Conservation (phyloP, 257 asterid genomes). For the Rhazya stricta region DNA sequence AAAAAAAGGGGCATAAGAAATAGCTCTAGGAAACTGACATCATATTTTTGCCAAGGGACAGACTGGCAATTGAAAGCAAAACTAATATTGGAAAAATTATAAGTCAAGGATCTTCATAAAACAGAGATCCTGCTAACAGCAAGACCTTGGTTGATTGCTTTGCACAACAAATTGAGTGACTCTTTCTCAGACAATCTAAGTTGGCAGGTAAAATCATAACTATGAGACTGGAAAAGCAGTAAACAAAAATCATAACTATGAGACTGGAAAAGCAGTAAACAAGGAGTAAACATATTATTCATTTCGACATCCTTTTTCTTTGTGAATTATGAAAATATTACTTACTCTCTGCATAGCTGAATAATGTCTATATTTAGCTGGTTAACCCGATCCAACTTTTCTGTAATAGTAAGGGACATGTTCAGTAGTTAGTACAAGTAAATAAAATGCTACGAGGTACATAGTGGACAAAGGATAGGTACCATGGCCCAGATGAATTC, state of each 20-base stretch:
- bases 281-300: neutral
- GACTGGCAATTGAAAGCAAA: neutral
- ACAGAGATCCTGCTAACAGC: neutral
- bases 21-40: neutral
- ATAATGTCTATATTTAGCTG: conserved; percentile 63
- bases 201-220: neutral
- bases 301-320: neutral
- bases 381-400: conserved; percentile 61
- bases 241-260: neutral
- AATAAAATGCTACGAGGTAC: conserved; percentile 10
- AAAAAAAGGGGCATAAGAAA: neutral
- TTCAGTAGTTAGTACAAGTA: conserved; percentile 12
- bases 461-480: conserved; percentile 23
- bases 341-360: conserved; percentile 88
- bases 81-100: neutral
- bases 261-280: neutral
- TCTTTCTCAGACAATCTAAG: no score
- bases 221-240: neutral
- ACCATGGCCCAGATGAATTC: conserved; percentile 88
- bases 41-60: neutral
- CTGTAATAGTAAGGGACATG: conserved; percentile 41
- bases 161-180: neutral
- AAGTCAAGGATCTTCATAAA: conserved; percentile 1
- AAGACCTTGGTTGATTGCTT: neutral
- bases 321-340: conserved; percentile 6